Evolutionary conservation across 306 rosid species (phyloP).

Genomic region (Glycine latifolia): DNA sequence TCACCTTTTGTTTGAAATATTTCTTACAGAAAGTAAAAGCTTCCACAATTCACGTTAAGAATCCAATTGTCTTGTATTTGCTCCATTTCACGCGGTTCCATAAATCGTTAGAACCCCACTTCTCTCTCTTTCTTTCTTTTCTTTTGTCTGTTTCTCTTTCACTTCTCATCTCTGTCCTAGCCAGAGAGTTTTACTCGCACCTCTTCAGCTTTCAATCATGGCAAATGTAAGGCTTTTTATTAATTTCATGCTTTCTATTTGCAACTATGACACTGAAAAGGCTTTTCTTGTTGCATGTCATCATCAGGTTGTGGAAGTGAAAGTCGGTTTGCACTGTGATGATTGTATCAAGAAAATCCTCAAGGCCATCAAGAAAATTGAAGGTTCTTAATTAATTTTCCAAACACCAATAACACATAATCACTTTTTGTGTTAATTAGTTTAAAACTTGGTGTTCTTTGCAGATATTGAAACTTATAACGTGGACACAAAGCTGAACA

Average conservation of each 20-base stretch:
- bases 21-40: conserved; percentile 36
- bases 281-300: background rate
- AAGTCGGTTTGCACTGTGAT: conserved; percentile 85
- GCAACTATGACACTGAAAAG: background rate
- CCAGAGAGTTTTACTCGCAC: too few relatives aligned
- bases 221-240: conserved; percentile 56
- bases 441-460: background rate
- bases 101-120: conserved; percentile 29
- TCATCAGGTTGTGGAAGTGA: conserved; percentile 81
- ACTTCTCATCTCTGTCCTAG: background rate
- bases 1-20: background rate
- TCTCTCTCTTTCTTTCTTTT: background rate
- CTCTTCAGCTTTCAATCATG: conserved; percentile 43
- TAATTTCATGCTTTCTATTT: background rate
- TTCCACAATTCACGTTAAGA: conserved; percentile 62
- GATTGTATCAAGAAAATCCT: conserved; percentile 93
- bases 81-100: conserved; percentile 38
- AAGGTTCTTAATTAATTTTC: conserved; percentile 56
- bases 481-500: conserved; percentile 73
- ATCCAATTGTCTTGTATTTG: conserved; percentile 52
- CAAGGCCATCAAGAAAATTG: conserved; percentile 82
- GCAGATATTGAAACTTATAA: conserved; percentile 88
- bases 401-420: background rate
- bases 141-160: background rate
- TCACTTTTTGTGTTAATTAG: background rate